A percentile compares a stretch with the other conserved stretches of the same genome.
These are phyloP conservation scores for Pythium periplocum DNA, from an alignment of 352 stramenopile species.

Conservation along the genomic window DNA sequence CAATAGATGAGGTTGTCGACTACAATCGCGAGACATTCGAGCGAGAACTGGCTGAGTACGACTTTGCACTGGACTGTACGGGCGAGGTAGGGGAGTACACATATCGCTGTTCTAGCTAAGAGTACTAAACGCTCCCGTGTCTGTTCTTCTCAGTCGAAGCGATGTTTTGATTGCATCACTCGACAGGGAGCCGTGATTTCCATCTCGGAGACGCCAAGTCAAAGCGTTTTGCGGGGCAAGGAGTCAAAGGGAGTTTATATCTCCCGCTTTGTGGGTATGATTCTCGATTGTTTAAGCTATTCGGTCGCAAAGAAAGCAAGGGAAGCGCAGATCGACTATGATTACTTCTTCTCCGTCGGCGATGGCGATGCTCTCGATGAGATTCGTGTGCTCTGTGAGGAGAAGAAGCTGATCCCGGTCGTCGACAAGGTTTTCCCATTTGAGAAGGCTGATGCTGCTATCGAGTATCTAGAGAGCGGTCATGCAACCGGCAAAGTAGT, in stretches of 20 bases:
- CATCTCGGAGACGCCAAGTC: constrained; percentile 51
- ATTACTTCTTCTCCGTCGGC: constrained; percentile 45
- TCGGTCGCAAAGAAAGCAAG: constrained; percentile 48
- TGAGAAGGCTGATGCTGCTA: constrained; percentile 50
- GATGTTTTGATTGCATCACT: constrained; percentile 63
- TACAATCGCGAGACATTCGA: constrained; percentile 66
- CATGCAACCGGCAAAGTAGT: constrained; percentile 65
- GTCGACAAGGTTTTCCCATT: constrained; percentile 70
- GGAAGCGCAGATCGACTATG: constrained; percentile 42
- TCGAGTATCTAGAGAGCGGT: constrained; percentile 61
- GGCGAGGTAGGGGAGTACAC: constrained; percentile 36
- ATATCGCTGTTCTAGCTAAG: no score
- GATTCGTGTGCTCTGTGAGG: constrained; percentile 39
- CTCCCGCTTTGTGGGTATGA: constrained; percentile 36
- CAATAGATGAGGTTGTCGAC: constrained; percentile 58
- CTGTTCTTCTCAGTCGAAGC: constrained; percentile 25
- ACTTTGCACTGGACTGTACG: constrained; percentile 76
- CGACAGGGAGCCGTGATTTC: constrained; percentile 48
- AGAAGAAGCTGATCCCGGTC: constrained; percentile 38
- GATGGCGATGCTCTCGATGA: constrained; percentile 42
- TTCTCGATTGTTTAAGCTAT: constrained; percentile 59
- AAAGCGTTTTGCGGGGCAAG: constrained; percentile 24
- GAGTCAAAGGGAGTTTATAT: constrained; percentile 29
- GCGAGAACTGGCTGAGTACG: constrained; percentile 57
- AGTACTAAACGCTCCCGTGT: background rate